Evolutionary conservation across 2,329 filamentous ascomycete genomes (phyloP).

Genomic region (Cytospora schulzeri): DNA sequence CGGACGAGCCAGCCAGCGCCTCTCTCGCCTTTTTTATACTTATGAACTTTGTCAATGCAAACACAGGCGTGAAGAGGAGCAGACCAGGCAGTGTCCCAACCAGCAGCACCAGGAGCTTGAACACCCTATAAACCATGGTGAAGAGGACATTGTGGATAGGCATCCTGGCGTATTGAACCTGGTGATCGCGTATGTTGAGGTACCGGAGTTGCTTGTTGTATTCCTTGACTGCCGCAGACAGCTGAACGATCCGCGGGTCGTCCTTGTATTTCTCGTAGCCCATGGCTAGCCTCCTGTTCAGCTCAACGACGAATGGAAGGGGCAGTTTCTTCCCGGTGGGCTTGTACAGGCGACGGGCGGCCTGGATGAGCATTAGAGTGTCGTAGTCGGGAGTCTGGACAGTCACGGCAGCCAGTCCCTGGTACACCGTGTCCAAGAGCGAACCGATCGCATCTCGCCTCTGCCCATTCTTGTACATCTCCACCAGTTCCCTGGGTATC

Average conservation of each 20-base stretch:
- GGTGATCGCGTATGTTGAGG: conserved; percentile 87
- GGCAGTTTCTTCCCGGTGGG: conserved; percentile 92
- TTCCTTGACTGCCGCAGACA: conserved; percentile 74
- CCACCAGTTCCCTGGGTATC: conserved; percentile 77
- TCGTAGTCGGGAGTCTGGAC: conserved; percentile 94
- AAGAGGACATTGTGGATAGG: conserved; percentile 74
- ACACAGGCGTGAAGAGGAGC: conserved; percentile 84
- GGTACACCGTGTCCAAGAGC: conserved; percentile 83
- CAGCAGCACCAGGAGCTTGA: conserved; percentile 75
- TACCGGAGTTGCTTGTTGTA: conserved; percentile 89
- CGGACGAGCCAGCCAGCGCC: conserved; percentile 80
- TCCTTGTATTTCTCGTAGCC: conserved; percentile 93
- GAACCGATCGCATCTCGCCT: conserved; percentile 84
- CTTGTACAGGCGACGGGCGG: conserved; percentile 89
- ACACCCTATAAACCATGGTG: conserved; percentile 76
- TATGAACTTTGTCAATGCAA: conserved; percentile 80
- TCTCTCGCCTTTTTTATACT: conserved; percentile 80
- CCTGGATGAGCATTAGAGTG: conserved; percentile 95
- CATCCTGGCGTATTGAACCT: conserved; percentile 89
- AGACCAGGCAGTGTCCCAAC: conserved; percentile 84
- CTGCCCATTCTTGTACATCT: conserved; percentile 81
- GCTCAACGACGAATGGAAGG: conserved; percentile 87
- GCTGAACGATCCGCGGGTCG: conserved; percentile 76
- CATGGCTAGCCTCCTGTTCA: conserved; percentile 87
- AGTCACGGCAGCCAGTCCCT: conserved; percentile 83